A percentile compares a stretch with the other conserved stretches of the same genome.
These are phyloP conservation scores for Holtermannia corniformis DNA, from an alignment of 768 basidiomycete genomes.

Conservation along the genomic window DNA sequence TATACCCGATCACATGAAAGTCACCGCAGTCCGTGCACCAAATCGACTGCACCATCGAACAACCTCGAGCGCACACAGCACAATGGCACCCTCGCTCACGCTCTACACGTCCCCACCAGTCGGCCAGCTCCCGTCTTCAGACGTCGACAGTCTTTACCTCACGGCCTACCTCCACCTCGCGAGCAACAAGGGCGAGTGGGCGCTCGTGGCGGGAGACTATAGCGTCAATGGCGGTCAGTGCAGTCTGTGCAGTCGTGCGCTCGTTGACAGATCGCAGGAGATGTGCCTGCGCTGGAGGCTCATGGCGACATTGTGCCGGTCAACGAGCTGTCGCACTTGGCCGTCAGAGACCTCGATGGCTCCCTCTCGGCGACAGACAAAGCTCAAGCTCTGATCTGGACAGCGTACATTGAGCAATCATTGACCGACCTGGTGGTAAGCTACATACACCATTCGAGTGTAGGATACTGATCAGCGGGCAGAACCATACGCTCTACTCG, in stretches of 20 bases:
- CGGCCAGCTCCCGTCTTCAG: slow-evolving; percentile 14
- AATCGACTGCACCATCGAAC: too few relatives aligned
- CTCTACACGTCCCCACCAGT: slow-evolving; percentile 17
- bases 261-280: slow-evolving; percentile 9
- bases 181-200: slow-evolving; percentile 15
- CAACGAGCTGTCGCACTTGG: slow-evolving; percentile 16
- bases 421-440: slow-evolving; percentile 28
- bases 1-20: too few relatives aligned
- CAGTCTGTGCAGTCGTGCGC: background rate
- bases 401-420: slow-evolving; percentile 26
- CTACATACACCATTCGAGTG: background rate
- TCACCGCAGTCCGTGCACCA: too few relatives aligned
- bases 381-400: slow-evolving; percentile 18
- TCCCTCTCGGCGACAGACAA: slow-evolving; percentile 9
- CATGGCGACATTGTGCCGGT: slow-evolving; percentile 12
- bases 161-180: slow-evolving; percentile 17
- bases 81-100: too few relatives aligned
- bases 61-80: too few relatives aligned
- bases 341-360: slow-evolving; percentile 16
- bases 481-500: slow-evolving; percentile 30
- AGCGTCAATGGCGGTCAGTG: slow-evolving; percentile 17
- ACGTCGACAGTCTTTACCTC: slow-evolving; percentile 21
- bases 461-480: background rate
- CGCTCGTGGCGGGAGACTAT: slow-evolving; percentile 11
- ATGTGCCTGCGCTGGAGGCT: slow-evolving; percentile 23